A percentile compares a stretch with the other conserved stretches of the same genome.
Conservation (phyloP, 306 rosid genomes). For the Begonia masoniana region DNA sequence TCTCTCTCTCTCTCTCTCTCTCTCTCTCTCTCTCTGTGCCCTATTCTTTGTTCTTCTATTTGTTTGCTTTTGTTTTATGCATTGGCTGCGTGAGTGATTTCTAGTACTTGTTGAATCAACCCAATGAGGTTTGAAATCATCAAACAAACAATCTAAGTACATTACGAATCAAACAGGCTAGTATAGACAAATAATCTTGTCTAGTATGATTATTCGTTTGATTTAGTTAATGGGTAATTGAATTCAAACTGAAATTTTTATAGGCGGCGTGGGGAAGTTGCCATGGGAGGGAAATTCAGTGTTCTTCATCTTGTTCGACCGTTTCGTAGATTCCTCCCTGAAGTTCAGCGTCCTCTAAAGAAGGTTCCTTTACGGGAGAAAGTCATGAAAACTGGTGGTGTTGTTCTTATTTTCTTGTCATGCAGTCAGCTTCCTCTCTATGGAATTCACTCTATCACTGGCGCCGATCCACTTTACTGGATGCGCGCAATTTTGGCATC, state of each 20-base stretch:
- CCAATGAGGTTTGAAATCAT: too few species aligned
- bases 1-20: background rate
- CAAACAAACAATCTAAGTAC: too few species aligned
- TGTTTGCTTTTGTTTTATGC: too few species aligned
- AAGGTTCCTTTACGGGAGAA: constrained; percentile 83
- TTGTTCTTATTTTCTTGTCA: constrained; percentile 71
- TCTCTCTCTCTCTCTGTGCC: background rate
- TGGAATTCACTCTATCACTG: constrained; percentile 93
- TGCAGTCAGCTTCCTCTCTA: constrained; percentile 93
- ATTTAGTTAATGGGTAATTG: too few species aligned
- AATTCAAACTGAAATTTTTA: too few species aligned
- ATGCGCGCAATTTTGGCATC: constrained; percentile 93
- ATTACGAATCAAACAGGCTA: too few species aligned
- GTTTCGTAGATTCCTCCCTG: constrained; percentile 77
- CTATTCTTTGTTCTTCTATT: background rate
- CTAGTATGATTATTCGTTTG: too few species aligned
- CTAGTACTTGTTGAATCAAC: too few species aligned
- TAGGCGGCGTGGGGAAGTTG: too few species aligned
- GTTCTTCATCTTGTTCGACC: constrained; percentile 95
- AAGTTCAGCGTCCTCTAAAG: constrained; percentile 81
- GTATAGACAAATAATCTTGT: too few species aligned
- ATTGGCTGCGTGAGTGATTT: too few species aligned
- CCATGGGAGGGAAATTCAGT: constrained; percentile 91
- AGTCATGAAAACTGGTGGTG: constrained; percentile 75
- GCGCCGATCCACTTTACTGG: constrained; percentile 96